These are phyloP conservation scores for Alternaria solani DNA, from an alignment of 2,329 filamentous ascomycete genomes.

Conservation along the genomic window DNA sequence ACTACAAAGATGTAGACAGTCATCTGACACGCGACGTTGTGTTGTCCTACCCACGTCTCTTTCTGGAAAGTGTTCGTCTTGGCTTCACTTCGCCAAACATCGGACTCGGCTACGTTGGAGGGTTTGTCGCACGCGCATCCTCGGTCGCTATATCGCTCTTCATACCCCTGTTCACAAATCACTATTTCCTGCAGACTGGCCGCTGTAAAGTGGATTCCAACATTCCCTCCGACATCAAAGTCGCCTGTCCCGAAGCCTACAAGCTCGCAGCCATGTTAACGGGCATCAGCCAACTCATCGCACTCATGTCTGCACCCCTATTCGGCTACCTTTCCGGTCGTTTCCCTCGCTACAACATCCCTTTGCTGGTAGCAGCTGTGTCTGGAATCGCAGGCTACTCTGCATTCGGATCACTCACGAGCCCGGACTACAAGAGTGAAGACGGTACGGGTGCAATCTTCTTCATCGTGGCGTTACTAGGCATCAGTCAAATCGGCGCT, in stretches of 20 bases:
- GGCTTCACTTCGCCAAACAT: constrained; percentile 81
- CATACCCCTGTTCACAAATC: constrained; percentile 90
- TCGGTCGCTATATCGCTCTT: constrained; percentile 96
- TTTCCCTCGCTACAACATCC: constrained; percentile 70
- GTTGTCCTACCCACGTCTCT: constrained; percentile 62
- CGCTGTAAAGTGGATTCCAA: constrained; percentile 69
- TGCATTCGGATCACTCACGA: constrained; percentile 76
- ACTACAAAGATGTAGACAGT: constrained; percentile 30
- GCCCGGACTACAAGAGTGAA: constrained; percentile 75
- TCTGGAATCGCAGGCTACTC: constrained; percentile 82
- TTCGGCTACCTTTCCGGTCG: constrained; percentile 87
- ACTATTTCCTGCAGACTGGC: constrained; percentile 83
- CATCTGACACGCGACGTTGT: constrained; percentile 60
- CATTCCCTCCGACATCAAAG: constrained; percentile 72
- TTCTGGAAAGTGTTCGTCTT: constrained; percentile 59
- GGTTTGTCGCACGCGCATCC: constrained; percentile 92
- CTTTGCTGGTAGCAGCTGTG: constrained; percentile 74
- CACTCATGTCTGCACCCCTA: constrained; percentile 81
- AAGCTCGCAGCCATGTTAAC: constrained; percentile 86
- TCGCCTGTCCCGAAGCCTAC: constrained; percentile 86
- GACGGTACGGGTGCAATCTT: constrained; percentile 76
- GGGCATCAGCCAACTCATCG: constrained; percentile 86
- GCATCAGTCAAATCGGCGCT: constrained; percentile 92
- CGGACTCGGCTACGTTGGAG: constrained; percentile 86
- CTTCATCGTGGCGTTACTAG: constrained; percentile 79